Evolutionary conservation across 2,329 filamentous ascomycete genomes (phyloP).

Genomic region (Colletotrichum incanum): DNA sequence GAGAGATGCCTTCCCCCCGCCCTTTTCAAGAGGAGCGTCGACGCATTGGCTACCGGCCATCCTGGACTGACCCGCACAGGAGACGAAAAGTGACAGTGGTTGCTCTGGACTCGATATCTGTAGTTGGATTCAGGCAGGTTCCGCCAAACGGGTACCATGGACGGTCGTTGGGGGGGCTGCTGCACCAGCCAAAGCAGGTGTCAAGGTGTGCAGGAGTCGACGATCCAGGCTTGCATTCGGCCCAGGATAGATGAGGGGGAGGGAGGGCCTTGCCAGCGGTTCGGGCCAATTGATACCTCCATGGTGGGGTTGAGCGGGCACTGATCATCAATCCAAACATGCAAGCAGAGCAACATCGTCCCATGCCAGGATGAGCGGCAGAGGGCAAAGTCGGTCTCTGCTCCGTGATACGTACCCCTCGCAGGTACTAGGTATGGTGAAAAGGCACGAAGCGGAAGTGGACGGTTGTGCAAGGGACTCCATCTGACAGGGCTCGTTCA

Average conservation of each 20-base stretch:
- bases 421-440: neutral
- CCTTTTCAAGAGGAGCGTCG: neutral
- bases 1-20: neutral
- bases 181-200: neutral
- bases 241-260: slow-evolving; percentile 21
- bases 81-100: neutral
- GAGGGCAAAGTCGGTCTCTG: slow-evolving; percentile 10
- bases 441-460: neutral
- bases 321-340: slow-evolving; percentile 29
- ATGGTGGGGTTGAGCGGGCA: neutral
- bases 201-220: slow-evolving; percentile 15
- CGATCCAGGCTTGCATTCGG: slow-evolving; percentile 32
- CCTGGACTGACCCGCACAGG: neutral
- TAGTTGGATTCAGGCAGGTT: neutral
- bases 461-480: neutral
- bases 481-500: slow-evolving; percentile 28
- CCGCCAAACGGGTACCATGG: neutral
- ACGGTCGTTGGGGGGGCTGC: neutral
- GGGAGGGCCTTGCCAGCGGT: slow-evolving; percentile 22
- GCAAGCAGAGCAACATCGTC: slow-evolving; percentile 38
- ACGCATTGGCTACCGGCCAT: neutral
- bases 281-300: slow-evolving; percentile 33
- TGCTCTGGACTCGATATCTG: neutral
- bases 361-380: slow-evolving; percentile 32
- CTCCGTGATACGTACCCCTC: neutral